Conservation (phyloP, 345 rosid species). For the Heritiera littoralis region DNA sequence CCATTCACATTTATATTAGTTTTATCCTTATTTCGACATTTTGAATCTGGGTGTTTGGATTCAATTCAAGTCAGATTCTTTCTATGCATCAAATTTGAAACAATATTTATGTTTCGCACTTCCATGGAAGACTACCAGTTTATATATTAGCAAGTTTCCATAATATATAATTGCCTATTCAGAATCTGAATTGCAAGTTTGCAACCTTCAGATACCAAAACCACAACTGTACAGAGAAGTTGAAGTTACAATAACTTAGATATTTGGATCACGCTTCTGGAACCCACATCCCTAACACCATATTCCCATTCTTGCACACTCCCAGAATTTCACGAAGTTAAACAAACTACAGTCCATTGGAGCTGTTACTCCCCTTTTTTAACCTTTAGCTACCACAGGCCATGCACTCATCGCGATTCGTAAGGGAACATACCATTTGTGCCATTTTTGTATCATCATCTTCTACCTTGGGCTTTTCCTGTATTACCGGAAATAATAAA, state of each 20-base stretch:
- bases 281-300: neutral
- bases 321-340: neutral
- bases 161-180: neutral
- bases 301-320: neutral
- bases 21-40: no score
- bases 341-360: neutral
- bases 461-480: conserved; percentile 44
- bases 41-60: no score
- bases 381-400: conserved; percentile 69
- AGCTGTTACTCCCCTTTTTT: no score
- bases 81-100: no score
- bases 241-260: neutral
- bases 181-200: neutral
- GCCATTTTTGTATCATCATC: conserved; percentile 67
- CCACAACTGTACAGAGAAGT: neutral
- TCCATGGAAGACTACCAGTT: no score
- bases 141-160: neutral
- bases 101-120: no score
- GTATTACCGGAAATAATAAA: conserved; percentile 15
- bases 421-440: conserved; percentile 84
- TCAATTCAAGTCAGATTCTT: no score
- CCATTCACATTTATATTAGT: no score
- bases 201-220: neutral
- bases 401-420: conserved; percentile 83
- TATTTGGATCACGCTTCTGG: neutral